A percentile compares a stretch with the other conserved stretches of the same genome.
phyloP scores from a whole-genome alignment of 192 early-diverging fungal species.

The Backusella liffmaniae region DNA sequence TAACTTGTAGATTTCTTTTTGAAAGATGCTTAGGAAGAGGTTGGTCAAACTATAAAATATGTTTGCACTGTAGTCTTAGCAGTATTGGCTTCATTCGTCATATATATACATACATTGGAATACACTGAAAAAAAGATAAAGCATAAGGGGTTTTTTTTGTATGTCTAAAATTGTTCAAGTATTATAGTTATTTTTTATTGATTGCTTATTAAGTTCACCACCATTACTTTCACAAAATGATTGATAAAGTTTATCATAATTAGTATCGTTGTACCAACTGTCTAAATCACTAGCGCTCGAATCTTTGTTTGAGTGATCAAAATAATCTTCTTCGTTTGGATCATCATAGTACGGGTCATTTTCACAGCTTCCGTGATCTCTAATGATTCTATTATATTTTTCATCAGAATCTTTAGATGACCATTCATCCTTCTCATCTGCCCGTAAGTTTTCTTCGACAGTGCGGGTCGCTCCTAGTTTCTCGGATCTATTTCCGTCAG shows the following conservation, averaged over 20 bases:
- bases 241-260: not conserved
- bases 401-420: not conserved
- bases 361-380: not conserved
- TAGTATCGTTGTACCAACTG: not conserved
- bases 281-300: not conserved
- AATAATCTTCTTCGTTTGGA: not conserved
- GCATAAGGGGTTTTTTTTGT: not conserved
- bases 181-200: not conserved
- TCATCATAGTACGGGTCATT: not conserved
- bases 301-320: not conserved
- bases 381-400: not conserved
- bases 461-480: not conserved
- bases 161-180: not conserved
- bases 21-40: too few species aligned
- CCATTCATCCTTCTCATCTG: not conserved
- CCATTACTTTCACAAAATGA: not conserved
- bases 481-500: not conserved
- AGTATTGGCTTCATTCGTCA: too few species aligned
- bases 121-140: not conserved
- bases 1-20: too few species aligned
- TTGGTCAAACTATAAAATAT: too few species aligned
- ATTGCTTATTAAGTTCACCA: not conserved
- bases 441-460: not conserved
- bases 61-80: too few species aligned
- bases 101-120: not conserved